Evolutionary conservation across 2,329 filamentous ascomycete genomes (phyloP), one percentile per base, ranked within the genome.

Genomic region (Waltergamsia citrina): DNA sequence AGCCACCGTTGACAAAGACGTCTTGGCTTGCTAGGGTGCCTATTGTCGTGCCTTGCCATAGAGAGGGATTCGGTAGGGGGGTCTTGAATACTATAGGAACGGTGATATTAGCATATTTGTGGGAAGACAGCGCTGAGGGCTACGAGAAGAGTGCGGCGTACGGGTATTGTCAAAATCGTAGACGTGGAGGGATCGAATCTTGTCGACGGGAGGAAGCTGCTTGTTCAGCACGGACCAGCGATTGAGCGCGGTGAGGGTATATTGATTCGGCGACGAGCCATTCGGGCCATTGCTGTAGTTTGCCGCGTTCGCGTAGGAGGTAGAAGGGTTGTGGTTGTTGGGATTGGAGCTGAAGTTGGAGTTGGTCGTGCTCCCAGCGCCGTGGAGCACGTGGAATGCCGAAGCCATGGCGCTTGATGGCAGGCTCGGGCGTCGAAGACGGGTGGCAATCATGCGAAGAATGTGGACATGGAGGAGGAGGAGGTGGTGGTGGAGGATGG

Each of bases 121-220:
- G n/a, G n/a, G 26, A 36, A 28, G 29, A 43, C 17, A n/a, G 12
- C 15, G 21, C 11, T 19, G 27, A 25, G 20, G 34, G 23, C 16
- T 19, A 32, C 21, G 21, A 25, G 28, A 20, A 32, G 25, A 17
- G 22, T 31, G 36, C 24, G 32, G 43, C 80, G 54, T 65, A 90
- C 85, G 63, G 24, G 90, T 96, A 52, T 98, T 96, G 60, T 98
- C 92, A 57, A 96, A 98, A 57, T 98, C 92, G 63, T 96, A 96
- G 45, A 98, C 74, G 53, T 96, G 90, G 34, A 98, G 77, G 7
- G 77, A 63, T 53, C 76, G 85, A 58, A 96, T 81, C 36, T 75
- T 67, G 27, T 81, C 67, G 9, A 78, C 68, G 21, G 74, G 59
- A 47, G 86, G 85, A 22, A 92, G 66, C 40, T 80, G 71, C 51